phyloP scores from a whole-genome alignment of 306 rosid genomes.

The Citrullus mucosospermus region DNA sequence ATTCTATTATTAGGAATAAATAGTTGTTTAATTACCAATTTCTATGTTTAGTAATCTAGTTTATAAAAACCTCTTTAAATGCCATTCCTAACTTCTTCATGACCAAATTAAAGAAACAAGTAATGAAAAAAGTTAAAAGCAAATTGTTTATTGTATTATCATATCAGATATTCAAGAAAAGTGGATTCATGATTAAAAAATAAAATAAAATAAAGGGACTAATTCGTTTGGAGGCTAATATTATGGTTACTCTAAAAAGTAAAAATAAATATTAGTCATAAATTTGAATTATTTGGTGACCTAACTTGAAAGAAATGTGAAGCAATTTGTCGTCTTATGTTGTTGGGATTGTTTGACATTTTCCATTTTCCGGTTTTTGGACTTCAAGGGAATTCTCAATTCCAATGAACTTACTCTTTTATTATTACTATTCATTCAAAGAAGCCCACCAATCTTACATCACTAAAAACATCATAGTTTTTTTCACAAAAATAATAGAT shows the following conservation, averaged over 20 bases:
- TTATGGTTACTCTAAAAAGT: no score
- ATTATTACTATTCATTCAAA: neutral
- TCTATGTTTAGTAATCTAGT: no score
- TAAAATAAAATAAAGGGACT: no score
- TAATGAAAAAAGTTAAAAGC: neutral
- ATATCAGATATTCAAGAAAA: no score
- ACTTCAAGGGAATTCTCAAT: neutral
- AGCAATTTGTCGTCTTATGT: neutral
- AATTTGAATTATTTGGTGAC: slow-evolving; percentile 1
- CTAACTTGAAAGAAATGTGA: neutral
- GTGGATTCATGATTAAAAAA: no score
- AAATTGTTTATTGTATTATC: neutral
- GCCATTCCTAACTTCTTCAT: neutral
- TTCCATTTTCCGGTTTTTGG: neutral
- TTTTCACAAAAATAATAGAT: neutral
- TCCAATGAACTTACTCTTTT: neutral
- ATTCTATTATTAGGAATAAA: neutral
- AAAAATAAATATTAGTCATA: neutral
- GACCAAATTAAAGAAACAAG: neutral
- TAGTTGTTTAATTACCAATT: no score
- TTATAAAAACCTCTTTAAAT: no score
- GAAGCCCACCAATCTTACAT: neutral
- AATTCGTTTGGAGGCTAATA: neutral
- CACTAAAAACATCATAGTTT: neutral
- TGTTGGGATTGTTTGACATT: neutral